These are phyloP conservation scores for Eucalyptus viminalis DNA, from an alignment of 345 rosid genomes.

Conservation along the genomic window DNA sequence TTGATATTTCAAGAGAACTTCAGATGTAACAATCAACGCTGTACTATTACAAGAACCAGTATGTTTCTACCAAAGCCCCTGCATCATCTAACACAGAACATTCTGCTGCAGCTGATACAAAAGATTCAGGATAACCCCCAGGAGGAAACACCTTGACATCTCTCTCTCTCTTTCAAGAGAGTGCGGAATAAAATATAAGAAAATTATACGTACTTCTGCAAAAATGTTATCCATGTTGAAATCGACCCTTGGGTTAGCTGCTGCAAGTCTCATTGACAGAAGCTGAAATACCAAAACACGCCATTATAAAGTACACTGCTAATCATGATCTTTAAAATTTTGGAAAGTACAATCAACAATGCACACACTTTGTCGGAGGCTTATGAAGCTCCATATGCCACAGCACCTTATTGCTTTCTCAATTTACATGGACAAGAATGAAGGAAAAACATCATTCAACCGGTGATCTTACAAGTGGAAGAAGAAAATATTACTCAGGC, in stretches of 20 bases:
- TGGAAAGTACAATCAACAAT: neutral
- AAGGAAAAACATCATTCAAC: neutral
- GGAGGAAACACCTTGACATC: neutral
- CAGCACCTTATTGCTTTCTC: neutral
- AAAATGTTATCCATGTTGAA: slow-evolving; percentile 58
- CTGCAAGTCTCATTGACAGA: slow-evolving; percentile 94
- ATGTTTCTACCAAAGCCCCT: too few species aligned
- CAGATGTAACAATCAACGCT: neutral
- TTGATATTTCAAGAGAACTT: neutral
- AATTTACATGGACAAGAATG: neutral
- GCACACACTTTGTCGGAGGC: neutral
- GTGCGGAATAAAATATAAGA: neutral
- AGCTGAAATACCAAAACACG: slow-evolving; percentile 38
- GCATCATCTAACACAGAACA: neutral
- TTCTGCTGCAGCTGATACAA: neutral
- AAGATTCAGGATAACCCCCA: neutral
- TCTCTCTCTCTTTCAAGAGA: neutral
- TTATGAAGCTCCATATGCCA: neutral
- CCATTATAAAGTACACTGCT: neutral
- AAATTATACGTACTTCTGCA: slow-evolving; percentile 57
- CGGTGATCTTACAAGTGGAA: neutral
- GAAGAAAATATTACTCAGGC: neutral
- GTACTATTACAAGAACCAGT: neutral
- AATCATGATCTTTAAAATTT: neutral
- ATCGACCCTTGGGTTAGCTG: slow-evolving; percentile 74